Base-by-base conservation (phyloP, 495 filamentous ascomycete genomes). In the Terfezia claveryi region DNA sequence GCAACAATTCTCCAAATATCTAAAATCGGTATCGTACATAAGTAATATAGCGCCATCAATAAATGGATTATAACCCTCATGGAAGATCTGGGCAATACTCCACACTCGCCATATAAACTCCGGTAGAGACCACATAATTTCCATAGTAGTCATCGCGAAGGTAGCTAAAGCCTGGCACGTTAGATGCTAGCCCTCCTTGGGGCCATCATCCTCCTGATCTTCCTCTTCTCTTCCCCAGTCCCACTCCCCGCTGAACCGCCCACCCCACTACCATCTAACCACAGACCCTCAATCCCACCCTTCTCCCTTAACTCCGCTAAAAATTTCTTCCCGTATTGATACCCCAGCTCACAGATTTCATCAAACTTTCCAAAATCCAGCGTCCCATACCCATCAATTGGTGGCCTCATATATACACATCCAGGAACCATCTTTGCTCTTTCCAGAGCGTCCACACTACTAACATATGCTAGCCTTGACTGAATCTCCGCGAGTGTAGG, bases 291-390 rank as follows among this genome's bases (percentile, higher is more conserved):
- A 56, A 94, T 66, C 23, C 81, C 72, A 0, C 88, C 91, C 64
- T 89, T 71, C 44, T 82, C 82, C 63, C 76, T 79, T 59, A 95
- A 65, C 55, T 78, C 72, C 36, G 74, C 76, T 46, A 98, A 67
- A 68, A 79, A 93, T 55, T 81, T 74, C 67, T 80, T 82, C 16
- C 87, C 91, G 69, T 80, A 96, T 37, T 75, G 70, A 66, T 92
- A 94, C 4, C 91, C 92, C 2, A 94, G 73, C 61, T 80, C 72
- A 63, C 89, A 94, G 56, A 99, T 95, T 71, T 96, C 91, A 57
- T 94, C 87, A 68, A 99, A 96, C 66, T 87, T 94, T 54, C 77
- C 83, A 71, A 99, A 99, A 49, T 96, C 92, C 53, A 99, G 68
- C 8, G 91, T 99, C 0, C 87, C 91, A 56, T 92, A 96, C 7